These are phyloP conservation scores for Fonsecaea monophora DNA, from an alignment of 2,329 filamentous ascomycete species.

Conservation along the genomic window DNA sequence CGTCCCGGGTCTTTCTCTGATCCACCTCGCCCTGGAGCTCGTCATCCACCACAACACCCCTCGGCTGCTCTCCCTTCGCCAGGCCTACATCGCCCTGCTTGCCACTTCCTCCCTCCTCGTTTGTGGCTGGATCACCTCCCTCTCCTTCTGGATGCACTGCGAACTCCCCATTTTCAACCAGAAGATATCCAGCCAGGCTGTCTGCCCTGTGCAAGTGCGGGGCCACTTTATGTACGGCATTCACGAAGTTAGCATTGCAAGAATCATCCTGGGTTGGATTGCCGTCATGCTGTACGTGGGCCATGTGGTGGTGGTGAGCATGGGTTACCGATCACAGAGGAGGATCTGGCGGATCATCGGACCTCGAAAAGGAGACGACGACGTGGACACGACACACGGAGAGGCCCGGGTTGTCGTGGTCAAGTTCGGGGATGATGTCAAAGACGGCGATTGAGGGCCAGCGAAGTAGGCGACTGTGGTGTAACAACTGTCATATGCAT, in stretches of 20 bases:
- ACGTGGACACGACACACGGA: conserved; percentile 10
- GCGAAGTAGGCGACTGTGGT: conserved; percentile 8
- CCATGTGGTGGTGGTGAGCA: conserved; percentile 21
- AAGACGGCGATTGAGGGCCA: neutral
- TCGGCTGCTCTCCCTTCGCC: conserved; percentile 26
- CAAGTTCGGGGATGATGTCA: conserved; percentile 9
- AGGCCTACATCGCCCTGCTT: conserved; percentile 40
- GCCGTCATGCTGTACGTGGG: conserved; percentile 24
- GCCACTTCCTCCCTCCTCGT: conserved; percentile 27
- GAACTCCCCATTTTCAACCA: conserved; percentile 42
- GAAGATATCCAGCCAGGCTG: conserved; percentile 49
- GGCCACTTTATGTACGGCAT: conserved; percentile 48
- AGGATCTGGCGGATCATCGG: conserved; percentile 30
- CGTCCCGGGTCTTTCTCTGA: conserved; percentile 24
- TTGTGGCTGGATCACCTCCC: conserved; percentile 33
- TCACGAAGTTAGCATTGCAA: conserved; percentile 37
- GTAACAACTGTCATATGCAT: neutral
- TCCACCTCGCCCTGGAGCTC: conserved; percentile 34
- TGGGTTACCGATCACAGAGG: conserved; percentile 20
- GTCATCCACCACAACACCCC: conserved; percentile 32
- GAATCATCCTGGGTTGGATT: conserved; percentile 32
- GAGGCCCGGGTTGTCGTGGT: conserved; percentile 18
- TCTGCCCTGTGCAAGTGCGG: conserved; percentile 56
- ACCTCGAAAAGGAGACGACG: neutral
- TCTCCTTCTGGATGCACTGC: conserved; percentile 39